Conservation (phyloP, 2,329 filamentous ascomycete species). For the Cercospora sojina region DNA sequence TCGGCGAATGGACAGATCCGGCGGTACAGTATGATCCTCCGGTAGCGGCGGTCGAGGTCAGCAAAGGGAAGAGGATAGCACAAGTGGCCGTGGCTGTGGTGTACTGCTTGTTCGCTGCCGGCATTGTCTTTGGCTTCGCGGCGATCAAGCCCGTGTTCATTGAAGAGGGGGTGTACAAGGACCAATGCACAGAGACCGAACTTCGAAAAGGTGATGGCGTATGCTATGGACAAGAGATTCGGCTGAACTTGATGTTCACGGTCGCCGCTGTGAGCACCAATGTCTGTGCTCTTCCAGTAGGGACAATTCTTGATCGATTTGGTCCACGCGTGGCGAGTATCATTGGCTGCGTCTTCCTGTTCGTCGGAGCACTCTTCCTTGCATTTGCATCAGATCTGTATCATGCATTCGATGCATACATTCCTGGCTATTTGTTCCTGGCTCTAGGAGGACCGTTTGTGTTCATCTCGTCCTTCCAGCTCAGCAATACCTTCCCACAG, state of each 20-base stretch:
- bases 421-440: constrained; percentile 52
- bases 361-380: constrained; percentile 69
- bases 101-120: constrained; percentile 75
- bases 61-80: constrained; percentile 55
- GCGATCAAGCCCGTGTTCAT: constrained; percentile 80
- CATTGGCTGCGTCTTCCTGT: constrained; percentile 67
- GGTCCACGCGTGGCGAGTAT: constrained; percentile 76
- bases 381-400: constrained; percentile 61
- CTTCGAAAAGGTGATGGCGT: constrained; percentile 50
- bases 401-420: constrained; percentile 65
- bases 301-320: constrained; percentile 78
- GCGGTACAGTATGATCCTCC: constrained; percentile 42
- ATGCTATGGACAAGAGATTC: constrained; percentile 59
- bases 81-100: constrained; percentile 69
- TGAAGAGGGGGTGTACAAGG: constrained; percentile 66
- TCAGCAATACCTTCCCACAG: constrained; percentile 53
- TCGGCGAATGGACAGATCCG: constrained; percentile 47
- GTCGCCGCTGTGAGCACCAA: constrained; percentile 85
- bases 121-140: constrained; percentile 80
- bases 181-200: constrained; percentile 60
- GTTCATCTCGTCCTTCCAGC: constrained; percentile 53
- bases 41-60: constrained; percentile 55
- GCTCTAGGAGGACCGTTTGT: constrained; percentile 52
- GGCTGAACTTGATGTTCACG: constrained; percentile 89
- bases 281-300: constrained; percentile 79